phyloP scores from a whole-genome alignment of 2,329 filamentous ascomycete species.

The Diplodia intermedia region DNA sequence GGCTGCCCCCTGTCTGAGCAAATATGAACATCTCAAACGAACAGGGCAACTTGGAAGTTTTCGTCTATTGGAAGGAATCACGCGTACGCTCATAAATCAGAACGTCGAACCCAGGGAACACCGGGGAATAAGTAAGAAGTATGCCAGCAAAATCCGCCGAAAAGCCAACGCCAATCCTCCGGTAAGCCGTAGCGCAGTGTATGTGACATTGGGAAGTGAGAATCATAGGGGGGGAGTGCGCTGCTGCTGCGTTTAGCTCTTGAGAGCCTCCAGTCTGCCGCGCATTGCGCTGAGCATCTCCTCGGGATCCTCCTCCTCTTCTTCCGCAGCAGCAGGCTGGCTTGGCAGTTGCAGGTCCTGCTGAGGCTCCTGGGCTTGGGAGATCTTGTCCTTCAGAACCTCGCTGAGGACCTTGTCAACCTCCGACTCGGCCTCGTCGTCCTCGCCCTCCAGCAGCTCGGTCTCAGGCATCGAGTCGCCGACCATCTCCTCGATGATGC shows the following conservation, averaged over 20 bases:
- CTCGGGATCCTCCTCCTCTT: conserved; percentile 86
- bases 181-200: background rate
- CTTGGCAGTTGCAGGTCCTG: conserved; percentile 60
- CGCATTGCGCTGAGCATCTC: conserved; percentile 94
- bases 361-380: conserved; percentile 63
- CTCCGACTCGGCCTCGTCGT: conserved; percentile 75
- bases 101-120: background rate
- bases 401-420: conserved; percentile 93
- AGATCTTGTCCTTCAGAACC: conserved; percentile 82
- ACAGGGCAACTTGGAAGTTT: background rate
- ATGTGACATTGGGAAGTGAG: conserved; percentile 5
- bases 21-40: background rate
- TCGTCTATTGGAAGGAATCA: conserved; percentile 21
- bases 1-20: background rate
- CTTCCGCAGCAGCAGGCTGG: conserved; percentile 63
- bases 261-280: conserved; percentile 84
- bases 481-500: conserved; percentile 98
- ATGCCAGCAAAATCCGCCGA: conserved; percentile 17
- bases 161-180: conserved; percentile 26
- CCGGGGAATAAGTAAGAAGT: conserved; percentile 17
- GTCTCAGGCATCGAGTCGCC: conserved; percentile 78
- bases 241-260: conserved; percentile 69
- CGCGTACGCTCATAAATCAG: background rate
- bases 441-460: conserved; percentile 72
- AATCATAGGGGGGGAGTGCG: background rate